Base-by-base conservation (phyloP, 192 early-diverging fungal species). In the Phlyctochytrium arcticum region DNA sequence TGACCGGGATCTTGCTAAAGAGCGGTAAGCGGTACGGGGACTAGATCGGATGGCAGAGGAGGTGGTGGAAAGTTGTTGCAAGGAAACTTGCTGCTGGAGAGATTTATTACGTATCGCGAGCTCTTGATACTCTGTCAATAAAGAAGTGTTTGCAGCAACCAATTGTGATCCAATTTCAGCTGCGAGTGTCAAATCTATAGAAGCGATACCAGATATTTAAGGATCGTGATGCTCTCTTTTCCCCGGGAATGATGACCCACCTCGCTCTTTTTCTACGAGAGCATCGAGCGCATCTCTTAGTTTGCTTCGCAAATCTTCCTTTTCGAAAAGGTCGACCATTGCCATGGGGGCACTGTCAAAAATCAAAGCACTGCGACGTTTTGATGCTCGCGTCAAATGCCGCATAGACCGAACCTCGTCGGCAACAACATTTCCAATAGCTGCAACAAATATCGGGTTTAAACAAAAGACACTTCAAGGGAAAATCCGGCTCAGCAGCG, bases 151-250 rank as follows among this genome's bases (percentile, higher is more conserved):
- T 51, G 54, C 62, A 21, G 57, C 60, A 10, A 73, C 71, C 8
- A 73, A 60, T 29, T 73, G 65, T 48, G 62, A 60, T 5, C 71
- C 71, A n/a, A 73, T 68, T 35, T 73, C 71, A 4, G 65, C 71
- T 19, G 71, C 71, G 27, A 73, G 68, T 5, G 39, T 15, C 4
- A 73, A 36, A 50, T 73, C 71, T 72, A 32, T 24, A 27, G 44
- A 19, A 23, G 48, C 12, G 24, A 3, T 30, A 21, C 9, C 24
- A 30, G 17, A 17, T 26, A 53, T 27, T 15, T 19, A 3, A 53
- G 19, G 19, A 0, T 27, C 4, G 19, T 19, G 19, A 26, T 8
- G 3, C 8, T 29, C 19, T 15, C 30, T 26, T 10, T 27, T 17
- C 23, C 24, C 19, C 24, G 50, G 6, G 2, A 36, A 15, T 10